phyloP scores from a whole-genome alignment of 176 grass and related monocot genomes.

The Carex parvula region DNA sequence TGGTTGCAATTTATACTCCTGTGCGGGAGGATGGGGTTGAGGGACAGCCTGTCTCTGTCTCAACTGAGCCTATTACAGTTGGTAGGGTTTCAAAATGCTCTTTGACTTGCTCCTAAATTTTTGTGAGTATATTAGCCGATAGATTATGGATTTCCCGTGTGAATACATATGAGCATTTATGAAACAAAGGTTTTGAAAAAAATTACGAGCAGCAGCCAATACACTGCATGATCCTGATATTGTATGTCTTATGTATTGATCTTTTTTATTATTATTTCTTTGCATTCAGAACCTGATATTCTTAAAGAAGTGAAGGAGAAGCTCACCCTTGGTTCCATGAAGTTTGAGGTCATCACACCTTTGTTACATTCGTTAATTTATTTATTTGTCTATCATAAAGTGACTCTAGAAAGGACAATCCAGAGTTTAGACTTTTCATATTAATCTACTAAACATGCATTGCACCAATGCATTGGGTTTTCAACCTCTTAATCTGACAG shows the following conservation, averaged over 20 bases:
- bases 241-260: not conserved
- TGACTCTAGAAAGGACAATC: not conserved
- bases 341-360: constrained; percentile 70
- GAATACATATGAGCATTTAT: not conserved
- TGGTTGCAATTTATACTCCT: constrained; percentile 92
- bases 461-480: not conserved
- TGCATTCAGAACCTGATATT: constrained; percentile 72
- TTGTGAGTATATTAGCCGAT: not conserved
- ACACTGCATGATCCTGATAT: not conserved
- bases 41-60: constrained; percentile 83
- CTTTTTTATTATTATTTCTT: constrained; percentile 16
- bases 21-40: constrained; percentile 91
- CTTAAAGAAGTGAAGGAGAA: constrained; percentile 92
- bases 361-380: constrained; percentile 6
- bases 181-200: not conserved
- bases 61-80: constrained; percentile 85
- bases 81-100: constrained; percentile 43
- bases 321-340: constrained; percentile 71
- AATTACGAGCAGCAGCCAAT: not conserved
- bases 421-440: not conserved
- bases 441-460: not conserved
- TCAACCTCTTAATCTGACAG: not conserved
- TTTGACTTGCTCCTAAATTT: constrained; percentile 11
- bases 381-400: not conserved
- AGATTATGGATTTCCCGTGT: not conserved